These are phyloP conservation scores for Cladosporium sp. DNA, from an alignment of 2,329 filamentous ascomycete species.

Conservation along the genomic window DNA sequence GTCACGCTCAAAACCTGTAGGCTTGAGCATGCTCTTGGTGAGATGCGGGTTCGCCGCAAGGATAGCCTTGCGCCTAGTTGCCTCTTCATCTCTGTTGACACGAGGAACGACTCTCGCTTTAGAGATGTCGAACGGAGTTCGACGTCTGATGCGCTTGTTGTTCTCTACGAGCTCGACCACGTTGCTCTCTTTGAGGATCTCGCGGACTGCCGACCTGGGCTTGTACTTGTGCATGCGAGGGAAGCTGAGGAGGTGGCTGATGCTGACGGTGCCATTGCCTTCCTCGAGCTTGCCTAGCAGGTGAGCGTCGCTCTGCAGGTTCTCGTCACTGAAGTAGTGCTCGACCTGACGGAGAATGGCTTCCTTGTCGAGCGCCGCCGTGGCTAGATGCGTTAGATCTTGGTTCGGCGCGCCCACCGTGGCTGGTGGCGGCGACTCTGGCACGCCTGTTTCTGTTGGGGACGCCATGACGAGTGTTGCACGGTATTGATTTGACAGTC, in stretches of 20 bases:
- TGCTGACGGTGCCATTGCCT: constrained; percentile 38
- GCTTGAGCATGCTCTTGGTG: constrained; percentile 38
- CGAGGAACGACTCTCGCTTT: constrained; percentile 25
- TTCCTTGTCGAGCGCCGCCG: not conserved
- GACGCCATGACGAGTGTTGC: no score
- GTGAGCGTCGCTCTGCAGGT: constrained; percentile 38
- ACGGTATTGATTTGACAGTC: no score
- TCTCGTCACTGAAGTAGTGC: constrained; percentile 46
- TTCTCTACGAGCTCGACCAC: constrained; percentile 37
- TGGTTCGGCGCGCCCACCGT: no score
- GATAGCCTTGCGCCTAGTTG: constrained; percentile 17
- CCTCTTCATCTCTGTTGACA: constrained; percentile 20
- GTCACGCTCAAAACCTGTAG: constrained; percentile 56
- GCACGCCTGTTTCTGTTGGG: no score
- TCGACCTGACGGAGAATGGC: constrained; percentile 37
- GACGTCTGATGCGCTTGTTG: constrained; percentile 38
- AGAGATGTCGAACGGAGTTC: constrained; percentile 31
- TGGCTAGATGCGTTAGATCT: no score
- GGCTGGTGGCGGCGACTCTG: no score
- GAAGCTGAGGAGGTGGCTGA: constrained; percentile 40
- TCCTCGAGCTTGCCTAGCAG: constrained; percentile 34
- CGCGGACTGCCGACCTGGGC: constrained; percentile 33
- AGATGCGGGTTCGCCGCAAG: constrained; percentile 27
- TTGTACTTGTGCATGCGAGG: constrained; percentile 42
- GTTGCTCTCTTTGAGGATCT: constrained; percentile 36